These are phyloP conservation scores for Mortierella sp. DNA, from an alignment of 371 early-diverging fungal species.

Conservation along the genomic window DNA sequence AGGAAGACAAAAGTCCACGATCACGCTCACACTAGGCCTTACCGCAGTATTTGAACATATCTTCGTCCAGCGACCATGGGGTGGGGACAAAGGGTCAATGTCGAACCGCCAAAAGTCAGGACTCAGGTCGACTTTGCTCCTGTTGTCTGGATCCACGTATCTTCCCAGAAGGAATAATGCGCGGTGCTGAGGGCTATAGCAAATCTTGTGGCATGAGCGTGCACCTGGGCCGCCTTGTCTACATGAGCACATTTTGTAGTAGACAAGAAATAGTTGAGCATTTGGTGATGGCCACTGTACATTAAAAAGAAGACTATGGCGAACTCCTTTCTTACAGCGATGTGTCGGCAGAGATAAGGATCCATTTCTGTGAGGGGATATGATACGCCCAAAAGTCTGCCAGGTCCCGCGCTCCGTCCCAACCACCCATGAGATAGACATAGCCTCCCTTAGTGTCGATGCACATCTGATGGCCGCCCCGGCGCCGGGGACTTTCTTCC, in stretches of 20 bases:
- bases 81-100: slow-evolving; percentile 58
- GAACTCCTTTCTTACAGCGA: slow-evolving; percentile 58
- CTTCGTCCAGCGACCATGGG: slow-evolving; percentile 73
- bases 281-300: too few species aligned
- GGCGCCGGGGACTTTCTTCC: slow-evolving; percentile 62
- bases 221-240: slow-evolving; percentile 90
- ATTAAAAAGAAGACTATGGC: too few species aligned
- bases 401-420: slow-evolving; percentile 91
- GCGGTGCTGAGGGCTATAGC: slow-evolving; percentile 80
- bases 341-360: slow-evolving; percentile 79
- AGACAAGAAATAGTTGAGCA: too few species aligned
- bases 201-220: slow-evolving; percentile 94
- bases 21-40: too few species aligned
- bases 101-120: slow-evolving; percentile 93
- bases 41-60: slow-evolving; percentile 82
- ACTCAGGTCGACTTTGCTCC: slow-evolving; percentile 70
- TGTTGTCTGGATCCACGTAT: slow-evolving; percentile 82
- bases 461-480: slow-evolving; percentile 99
- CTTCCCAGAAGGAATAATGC: slow-evolving; percentile 88
- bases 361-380: slow-evolving; percentile 75
- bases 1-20: too few species aligned
- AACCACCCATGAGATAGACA: slow-evolving; percentile 96
- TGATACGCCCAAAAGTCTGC: slow-evolving; percentile 93
- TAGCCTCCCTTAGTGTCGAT: slow-evolving; percentile 75
- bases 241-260: background rate